Base-by-base conservation (phyloP, 305 asterid species). In the Fraxinus baroniana region DNA sequence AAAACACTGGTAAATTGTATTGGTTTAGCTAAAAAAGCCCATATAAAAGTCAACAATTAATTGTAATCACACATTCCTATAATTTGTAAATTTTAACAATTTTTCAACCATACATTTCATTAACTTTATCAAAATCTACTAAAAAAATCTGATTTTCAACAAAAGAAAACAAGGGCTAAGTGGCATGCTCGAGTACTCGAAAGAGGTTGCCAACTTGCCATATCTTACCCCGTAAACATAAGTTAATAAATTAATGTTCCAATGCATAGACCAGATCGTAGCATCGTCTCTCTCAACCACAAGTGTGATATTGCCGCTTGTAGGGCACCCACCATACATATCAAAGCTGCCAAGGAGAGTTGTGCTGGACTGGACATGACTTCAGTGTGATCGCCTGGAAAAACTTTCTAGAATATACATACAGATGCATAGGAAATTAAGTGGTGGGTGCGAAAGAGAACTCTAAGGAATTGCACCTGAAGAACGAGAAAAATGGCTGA, bases 341-440 rank as follows among this genome's bases (percentile, higher is more conserved):
- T 84, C 81, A 89, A 37, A 1, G 87, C 79, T 3, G 92, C 87
- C 6, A 93, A 86, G 12, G 94, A 87, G 26, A 93, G 87, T 66
- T 89, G 91, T 17, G 93, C 92, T 6, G 92, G 92, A 76, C 92
- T 8, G 92, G 92, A 76, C 90, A 93, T 36, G 93, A 78, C 82
- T 86, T 91, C 82, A 91, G 70, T 2, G 92, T 89, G 0, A 88
- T 85, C 9, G 90, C 90, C 97, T 46, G 57, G 3, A 15, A 44
- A 46, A 46, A 0, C 4, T 46, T 13, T 46, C 18, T 6, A 13
- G 6, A 46, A 13, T 46, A 15, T 46, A 46, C 57, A 13, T 3
- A 13, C 3, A 46, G 57, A 46, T 15, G 18, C n/a, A 46, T 13
- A 46, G n/a, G 4, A 46, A 46, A 46, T 46, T 13, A 46, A 46